phyloP scores from a whole-genome alignment of 306 rosid genomes.

The Glycine soja region DNA sequence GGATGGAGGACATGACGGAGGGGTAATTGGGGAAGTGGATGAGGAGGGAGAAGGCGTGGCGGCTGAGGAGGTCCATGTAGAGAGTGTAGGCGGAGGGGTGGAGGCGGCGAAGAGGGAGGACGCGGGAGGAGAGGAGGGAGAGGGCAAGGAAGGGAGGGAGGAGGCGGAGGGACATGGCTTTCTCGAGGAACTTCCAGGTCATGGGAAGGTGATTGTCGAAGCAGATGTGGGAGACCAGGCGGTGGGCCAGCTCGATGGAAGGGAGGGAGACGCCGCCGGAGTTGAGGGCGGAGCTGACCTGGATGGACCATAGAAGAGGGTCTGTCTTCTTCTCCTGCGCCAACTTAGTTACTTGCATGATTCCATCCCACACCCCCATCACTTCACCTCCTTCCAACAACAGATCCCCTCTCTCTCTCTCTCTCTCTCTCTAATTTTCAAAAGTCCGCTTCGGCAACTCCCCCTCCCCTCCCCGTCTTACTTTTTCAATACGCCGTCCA shows the following conservation, averaged over 20 bases:
- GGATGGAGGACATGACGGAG: conserved; percentile 64
- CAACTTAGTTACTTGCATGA: conserved; percentile 67
- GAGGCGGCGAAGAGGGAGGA: conserved; percentile 66
- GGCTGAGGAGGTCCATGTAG: conserved; percentile 75
- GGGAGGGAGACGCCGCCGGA: conserved; percentile 66
- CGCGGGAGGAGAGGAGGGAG: conserved; percentile 73
- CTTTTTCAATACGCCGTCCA: no score
- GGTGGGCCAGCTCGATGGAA: conserved; percentile 67
- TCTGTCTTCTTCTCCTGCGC: conserved; percentile 78
- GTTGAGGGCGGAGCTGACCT: conserved; percentile 59
- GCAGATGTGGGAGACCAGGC: conserved; percentile 70
- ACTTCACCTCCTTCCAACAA: no score
- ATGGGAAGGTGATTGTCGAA: conserved; percentile 83
- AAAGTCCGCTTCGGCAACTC: no score
- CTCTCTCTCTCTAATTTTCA: no score
- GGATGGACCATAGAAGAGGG: conserved; percentile 73
- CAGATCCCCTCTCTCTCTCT: conserved; percentile 56
- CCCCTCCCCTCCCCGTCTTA: no score
- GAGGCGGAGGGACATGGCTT: conserved; percentile 62
- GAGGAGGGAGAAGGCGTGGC: conserved; percentile 65
- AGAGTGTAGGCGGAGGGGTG: conserved; percentile 82
- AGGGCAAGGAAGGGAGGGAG: conserved; percentile 75
- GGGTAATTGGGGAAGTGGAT: conserved; percentile 60
- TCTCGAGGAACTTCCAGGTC: conserved; percentile 79
- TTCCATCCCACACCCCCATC: conserved; percentile 61